These are phyloP conservation scores for Pythium monospermum DNA, from an alignment of 352 stramenopile genomes.

Conservation along the genomic window DNA sequence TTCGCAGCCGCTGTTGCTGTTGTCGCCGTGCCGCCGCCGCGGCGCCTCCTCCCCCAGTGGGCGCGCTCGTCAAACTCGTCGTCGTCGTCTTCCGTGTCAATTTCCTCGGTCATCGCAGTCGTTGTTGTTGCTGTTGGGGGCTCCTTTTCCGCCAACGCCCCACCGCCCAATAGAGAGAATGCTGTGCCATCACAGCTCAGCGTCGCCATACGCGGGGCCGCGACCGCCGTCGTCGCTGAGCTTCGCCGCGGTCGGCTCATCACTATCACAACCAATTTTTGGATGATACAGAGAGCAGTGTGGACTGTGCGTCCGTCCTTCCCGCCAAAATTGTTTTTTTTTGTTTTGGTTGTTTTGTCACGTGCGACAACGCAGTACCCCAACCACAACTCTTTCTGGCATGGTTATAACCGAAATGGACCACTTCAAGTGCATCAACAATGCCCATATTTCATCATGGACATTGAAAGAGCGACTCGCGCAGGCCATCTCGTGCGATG, in stretches of 20 bases:
- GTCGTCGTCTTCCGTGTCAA: conserved; percentile 71
- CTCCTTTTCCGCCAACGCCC: not conserved
- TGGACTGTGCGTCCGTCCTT: not conserved
- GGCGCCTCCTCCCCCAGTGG: conserved; percentile 52
- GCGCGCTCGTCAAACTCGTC: conserved; percentile 64
- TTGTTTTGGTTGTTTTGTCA: no score
- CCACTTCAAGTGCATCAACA: no score
- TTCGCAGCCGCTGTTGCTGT: not conserved
- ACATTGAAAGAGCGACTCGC: no score
- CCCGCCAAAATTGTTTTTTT: conserved; percentile 31
- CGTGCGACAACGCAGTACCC: no score
- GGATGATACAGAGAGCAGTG: no score
- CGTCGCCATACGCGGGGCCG: not conserved
- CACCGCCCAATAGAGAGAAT: conserved; percentile 30
- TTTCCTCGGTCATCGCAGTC: conserved; percentile 33
- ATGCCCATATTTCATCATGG: no score
- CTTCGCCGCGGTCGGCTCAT: conserved; percentile 3
- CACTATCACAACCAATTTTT: no score
- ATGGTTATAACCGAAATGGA: no score
- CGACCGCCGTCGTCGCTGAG: not conserved
- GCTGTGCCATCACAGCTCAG: conserved; percentile 6
- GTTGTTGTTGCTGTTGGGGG: no score
- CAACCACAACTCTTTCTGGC: no score
- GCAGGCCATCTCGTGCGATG: no score
- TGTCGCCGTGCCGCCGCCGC: conserved; percentile 29